phyloP scores from a whole-genome alignment of 495 filamentous ascomycete species.

The Saxophila tyrrhenica region DNA sequence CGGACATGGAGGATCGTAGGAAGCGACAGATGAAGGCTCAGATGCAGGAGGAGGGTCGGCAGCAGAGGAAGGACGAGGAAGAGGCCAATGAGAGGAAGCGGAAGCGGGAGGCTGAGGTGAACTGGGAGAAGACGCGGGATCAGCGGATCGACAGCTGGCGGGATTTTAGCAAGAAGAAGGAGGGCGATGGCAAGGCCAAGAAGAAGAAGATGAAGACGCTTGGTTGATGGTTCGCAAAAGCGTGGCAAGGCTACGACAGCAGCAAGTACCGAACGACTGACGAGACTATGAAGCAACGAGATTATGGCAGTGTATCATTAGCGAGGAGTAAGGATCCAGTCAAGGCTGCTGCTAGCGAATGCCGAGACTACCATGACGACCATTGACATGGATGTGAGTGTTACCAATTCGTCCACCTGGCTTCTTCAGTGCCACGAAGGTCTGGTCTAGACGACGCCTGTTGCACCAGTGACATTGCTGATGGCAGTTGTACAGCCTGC shows the following conservation, averaged over 20 bases:
- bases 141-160: conserved; percentile 90
- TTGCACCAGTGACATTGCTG: too few relatives aligned
- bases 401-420: too few relatives aligned
- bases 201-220: conserved; percentile 90
- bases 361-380: too few relatives aligned
- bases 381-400: too few relatives aligned
- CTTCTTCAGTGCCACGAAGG: too few relatives aligned
- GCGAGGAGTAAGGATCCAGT: background rate
- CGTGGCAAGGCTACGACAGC: too few relatives aligned
- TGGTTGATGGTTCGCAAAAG: conserved; percentile 42
- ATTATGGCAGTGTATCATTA: background rate
- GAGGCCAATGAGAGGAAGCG: conserved; percentile 78
- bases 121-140: conserved; percentile 89
- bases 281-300: background rate
- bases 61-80: conserved; percentile 77
- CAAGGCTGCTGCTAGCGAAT: too few relatives aligned
- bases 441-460: too few relatives aligned
- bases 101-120: conserved; percentile 83
- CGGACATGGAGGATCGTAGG: conserved; percentile 81
- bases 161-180: conserved; percentile 56
- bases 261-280: too few relatives aligned
- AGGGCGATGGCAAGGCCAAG: conserved; percentile 39
- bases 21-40: conserved; percentile 82
- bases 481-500: too few relatives aligned
- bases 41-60: conserved; percentile 91